Percentiles rank a stretch among this genome's conserved stretches.
These are phyloP conservation scores for Amanita bisporigera DNA, from an alignment of 1,284 basidiomycete genomes.

Conservation along the genomic window DNA sequence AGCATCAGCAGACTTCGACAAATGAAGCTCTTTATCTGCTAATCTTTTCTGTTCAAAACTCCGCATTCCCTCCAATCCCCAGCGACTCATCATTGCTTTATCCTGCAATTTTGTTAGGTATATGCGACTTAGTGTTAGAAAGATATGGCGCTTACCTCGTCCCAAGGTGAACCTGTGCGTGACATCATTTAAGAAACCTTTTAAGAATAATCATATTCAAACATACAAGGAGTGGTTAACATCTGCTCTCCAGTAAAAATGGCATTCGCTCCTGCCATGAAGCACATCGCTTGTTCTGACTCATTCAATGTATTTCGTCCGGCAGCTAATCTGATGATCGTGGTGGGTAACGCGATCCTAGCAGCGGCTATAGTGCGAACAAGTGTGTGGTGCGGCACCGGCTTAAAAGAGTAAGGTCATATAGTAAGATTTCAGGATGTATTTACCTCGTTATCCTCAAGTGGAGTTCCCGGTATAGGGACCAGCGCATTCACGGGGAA, in stretches of 20 bases:
- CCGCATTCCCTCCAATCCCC: constrained; percentile 92
- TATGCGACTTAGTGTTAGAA: constrained; percentile 3
- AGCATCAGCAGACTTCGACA: constrained; percentile 11
- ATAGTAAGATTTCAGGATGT: constrained; percentile 4
- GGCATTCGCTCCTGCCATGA: constrained; percentile 98
- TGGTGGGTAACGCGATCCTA: constrained; percentile 88
- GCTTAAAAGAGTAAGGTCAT: constrained; percentile 50
- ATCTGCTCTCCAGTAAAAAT: constrained; percentile 98
- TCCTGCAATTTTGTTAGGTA: constrained; percentile 58
- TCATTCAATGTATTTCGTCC: constrained; percentile 92
- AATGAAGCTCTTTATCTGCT: constrained; percentile 56
- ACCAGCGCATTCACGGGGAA: constrained; percentile 98
- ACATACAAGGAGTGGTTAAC: constrained; percentile 91
- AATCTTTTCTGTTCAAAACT: constrained; percentile 78
- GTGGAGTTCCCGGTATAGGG: constrained; percentile 75
- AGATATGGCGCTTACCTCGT: constrained; percentile 58
- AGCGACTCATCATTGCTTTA: constrained; percentile 91
- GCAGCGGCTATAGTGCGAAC: constrained; percentile 96
- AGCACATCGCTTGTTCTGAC: constrained; percentile 96
- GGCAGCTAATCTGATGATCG: constrained; percentile 95
- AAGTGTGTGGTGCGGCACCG: constrained; percentile 82
- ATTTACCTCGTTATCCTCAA: constrained; percentile 72
- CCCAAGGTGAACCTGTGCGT: constrained; percentile 78
- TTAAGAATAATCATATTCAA: neutral
- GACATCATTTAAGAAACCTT: neutral